Percentiles rank a stretch among this genome's conserved stretches.
These are phyloP conservation scores for Fraxinus excelsior DNA, from an alignment of 257 asterid species.

Conservation along the genomic window DNA sequence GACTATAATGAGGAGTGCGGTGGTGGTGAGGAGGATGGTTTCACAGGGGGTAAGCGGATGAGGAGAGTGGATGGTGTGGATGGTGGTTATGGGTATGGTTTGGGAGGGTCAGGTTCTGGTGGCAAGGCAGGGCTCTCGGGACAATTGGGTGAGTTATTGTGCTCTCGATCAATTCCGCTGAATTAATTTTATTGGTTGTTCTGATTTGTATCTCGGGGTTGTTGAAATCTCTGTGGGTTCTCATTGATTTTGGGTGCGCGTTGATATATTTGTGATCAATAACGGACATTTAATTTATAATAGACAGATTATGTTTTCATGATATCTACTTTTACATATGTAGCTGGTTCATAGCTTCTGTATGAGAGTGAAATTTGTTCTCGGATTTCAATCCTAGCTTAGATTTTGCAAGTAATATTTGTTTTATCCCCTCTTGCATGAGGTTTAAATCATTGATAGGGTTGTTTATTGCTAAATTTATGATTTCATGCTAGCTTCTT, in stretches of 20 bases:
- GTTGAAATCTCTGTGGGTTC: slow-evolving; percentile 1
- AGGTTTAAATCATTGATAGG: not conserved
- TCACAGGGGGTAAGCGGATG: slow-evolving; percentile 47
- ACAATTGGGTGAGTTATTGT: slow-evolving; percentile 52
- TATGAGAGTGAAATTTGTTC: not conserved
- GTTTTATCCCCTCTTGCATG: not conserved
- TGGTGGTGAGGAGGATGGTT: slow-evolving; percentile 54
- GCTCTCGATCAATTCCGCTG: not conserved
- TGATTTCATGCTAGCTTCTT: too few species aligned
- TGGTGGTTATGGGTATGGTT: slow-evolving; percentile 70
- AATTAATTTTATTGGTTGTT: slow-evolving; percentile 3
- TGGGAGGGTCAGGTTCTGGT: slow-evolving; percentile 37
- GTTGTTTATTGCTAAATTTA: not conserved
- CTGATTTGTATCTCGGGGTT: slow-evolving; percentile 1
- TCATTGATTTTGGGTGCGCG: not conserved
- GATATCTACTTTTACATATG: not conserved
- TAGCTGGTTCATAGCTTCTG: slow-evolving; percentile 13
- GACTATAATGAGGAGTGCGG: slow-evolving; percentile 57
- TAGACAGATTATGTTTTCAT: not conserved
- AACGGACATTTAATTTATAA: not conserved
- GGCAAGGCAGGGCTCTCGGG: slow-evolving; percentile 63
- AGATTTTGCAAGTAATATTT: not conserved
- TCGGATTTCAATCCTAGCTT: not conserved
- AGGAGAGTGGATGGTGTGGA: slow-evolving; percentile 59
- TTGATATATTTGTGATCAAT: not conserved